These are phyloP conservation scores for Fusarium fujikuroi DNA, from an alignment of 2,329 filamentous ascomycete genomes.

Conservation along the genomic window DNA sequence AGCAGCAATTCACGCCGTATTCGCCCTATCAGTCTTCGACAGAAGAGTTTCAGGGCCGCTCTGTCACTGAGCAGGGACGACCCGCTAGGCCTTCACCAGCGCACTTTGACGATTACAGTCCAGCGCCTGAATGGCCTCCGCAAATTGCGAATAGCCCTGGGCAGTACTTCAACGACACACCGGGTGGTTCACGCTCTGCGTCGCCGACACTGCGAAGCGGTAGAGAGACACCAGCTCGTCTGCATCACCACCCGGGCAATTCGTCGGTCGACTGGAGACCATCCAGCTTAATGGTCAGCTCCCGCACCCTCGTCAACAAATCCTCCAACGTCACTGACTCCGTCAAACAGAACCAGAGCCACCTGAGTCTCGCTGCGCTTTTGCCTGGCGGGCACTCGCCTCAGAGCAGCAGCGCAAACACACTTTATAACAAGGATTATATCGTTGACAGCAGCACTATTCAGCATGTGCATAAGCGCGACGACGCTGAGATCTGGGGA, in stretches of 20 bases:
- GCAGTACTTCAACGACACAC: constrained; percentile 42
- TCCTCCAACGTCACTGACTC: constrained; percentile 36
- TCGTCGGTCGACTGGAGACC: constrained; percentile 47
- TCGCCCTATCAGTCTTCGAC: constrained; percentile 31
- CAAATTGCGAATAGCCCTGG: constrained; percentile 33
- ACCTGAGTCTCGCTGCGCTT: constrained; percentile 54
- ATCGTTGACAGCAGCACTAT: constrained; percentile 48
- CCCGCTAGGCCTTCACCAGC: constrained; percentile 31
- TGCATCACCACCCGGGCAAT: constrained; percentile 30
- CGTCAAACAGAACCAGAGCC: constrained; percentile 54
- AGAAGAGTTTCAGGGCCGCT: constrained; percentile 44
- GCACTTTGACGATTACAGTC: constrained; percentile 40
- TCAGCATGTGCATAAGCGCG: constrained; percentile 54
- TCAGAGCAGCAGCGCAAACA: constrained; percentile 41
- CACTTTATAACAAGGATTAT: constrained; percentile 47
- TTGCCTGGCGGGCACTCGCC: constrained; percentile 44
- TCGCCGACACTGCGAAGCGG: constrained; percentile 44
- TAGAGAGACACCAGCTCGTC: constrained; percentile 36
- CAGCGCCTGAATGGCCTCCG: constrained; percentile 43
- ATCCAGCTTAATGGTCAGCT: constrained; percentile 44
- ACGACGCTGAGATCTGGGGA: constrained; percentile 57
- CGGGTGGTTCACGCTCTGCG: constrained; percentile 41
- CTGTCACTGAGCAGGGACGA: constrained; percentile 41
- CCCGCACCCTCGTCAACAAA: constrained; percentile 25
- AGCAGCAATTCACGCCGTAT: constrained; percentile 27